Evolutionary conservation across 2,329 filamentous ascomycete genomes (phyloP), one percentile per base, ranked within the genome.

Genomic region (Pestalotiopsis sp.): DNA sequence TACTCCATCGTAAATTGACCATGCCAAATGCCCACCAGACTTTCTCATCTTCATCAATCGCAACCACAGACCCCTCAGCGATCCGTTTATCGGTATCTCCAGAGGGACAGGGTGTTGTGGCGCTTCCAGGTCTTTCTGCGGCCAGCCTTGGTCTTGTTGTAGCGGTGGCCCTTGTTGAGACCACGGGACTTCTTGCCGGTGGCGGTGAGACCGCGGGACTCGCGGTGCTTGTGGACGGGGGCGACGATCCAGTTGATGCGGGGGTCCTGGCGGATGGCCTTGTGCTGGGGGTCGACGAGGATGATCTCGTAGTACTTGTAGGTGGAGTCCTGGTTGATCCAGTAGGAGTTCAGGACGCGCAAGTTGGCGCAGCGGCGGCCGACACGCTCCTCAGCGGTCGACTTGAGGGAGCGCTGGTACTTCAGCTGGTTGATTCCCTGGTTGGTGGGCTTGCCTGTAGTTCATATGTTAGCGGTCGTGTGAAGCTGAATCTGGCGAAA

Each of bases 221-320:
- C 96, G 88, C 96, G 96, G 92, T 98, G 96, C 95, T 99, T 99
- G 94, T 99, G 96, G 81, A 99, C 97, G 78, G 96, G 93, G 88
- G 97, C 97, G 88, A 95, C 94, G 90, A 99, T 99, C 96, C 96
- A 99, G 93, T 97, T 99, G 93, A 99, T 98, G 87, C 96, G 95
- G 81, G 96, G 89, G 85, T 99, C 96, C 83, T 93, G 93, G 86
- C 96, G 96, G 90, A 99, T 99, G 82, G 96, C 96, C 91, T 98
- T 98, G 93, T 99, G 96, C 89, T 97, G 93, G 84, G 96, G 96
- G 89, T 99, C 96, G 83, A 99, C 95, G 82, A 98, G 93, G 89
- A 99, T 98, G 86, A 98, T 92, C 89, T 99, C 96, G 90, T 91
- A 99, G 93, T 99, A 99, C 91, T 99, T 99, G 93, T 98, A 99